Evolutionary conservation across 371 early-diverging fungal species (phyloP), one percentile per base, ranked within the genome.

Genomic region (Batkoa obscura): DNA sequence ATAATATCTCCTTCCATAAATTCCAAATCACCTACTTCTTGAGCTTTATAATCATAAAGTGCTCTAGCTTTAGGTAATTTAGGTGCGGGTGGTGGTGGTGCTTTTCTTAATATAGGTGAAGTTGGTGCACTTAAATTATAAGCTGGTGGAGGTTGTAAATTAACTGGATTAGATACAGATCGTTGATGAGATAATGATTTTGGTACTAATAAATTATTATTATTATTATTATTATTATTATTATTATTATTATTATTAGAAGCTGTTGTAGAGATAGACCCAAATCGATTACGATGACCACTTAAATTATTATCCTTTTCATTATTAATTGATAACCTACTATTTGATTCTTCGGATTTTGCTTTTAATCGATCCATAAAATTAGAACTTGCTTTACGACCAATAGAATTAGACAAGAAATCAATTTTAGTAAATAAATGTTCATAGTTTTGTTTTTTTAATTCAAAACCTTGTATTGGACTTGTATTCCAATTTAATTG

Each of bases 31-130:
- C 75, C 79, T 17, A 70, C 69, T 10, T 72, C 69, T 61, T 75
- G 73, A 2, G 75, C 80, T 12, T 64, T 64, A 47, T 70, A 84
- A 58, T 83, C 81, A 58, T 77, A 84, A 32, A 83, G 55, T 3
- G 84, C 84, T 6, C 64, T 59, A 34, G 41, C 37, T 13, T 51
- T 53, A 2, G 12, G 3, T 6, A 30, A 9, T 5, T 43, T 15
- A 35, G 41, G 31, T 9, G 59, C 13, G 1, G 59, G 46, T 15
- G 53, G 46, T 8, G 59, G 56, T 53, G 17, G 6, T 39, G 35
- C 38, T n/a, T 34, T 34, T 34, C n/a, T 4, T 3, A n/a, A 4
- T n/a, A 12, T 45, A 53, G 53, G 42, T 4, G 53, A 39, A 12
- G 42, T 12, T 17, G 53, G 42, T n/a, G 53, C 30, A 9, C 15